Evolutionary conservation across 495 filamentous ascomycete genomes (phyloP).

Genomic region (Trichoderma asperelloides): DNA sequence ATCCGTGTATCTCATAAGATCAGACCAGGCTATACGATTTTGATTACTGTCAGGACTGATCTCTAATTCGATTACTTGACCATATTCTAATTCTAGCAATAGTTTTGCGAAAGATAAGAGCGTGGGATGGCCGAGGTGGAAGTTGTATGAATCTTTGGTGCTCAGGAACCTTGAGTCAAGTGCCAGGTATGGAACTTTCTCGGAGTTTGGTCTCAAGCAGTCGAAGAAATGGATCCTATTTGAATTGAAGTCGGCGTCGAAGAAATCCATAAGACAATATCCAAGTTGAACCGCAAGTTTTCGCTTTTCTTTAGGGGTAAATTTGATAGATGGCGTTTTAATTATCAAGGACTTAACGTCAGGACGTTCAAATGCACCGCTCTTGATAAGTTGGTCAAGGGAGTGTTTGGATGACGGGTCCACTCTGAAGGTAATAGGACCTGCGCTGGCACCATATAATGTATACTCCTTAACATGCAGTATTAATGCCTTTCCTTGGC

Average conservation of each 20-base stretch:
- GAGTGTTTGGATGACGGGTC: not conserved
- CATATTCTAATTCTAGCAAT: not conserved
- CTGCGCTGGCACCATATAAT: not conserved
- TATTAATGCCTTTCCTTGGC: not conserved
- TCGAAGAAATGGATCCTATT: not conserved
- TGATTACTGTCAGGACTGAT: not conserved
- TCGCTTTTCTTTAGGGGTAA: constrained; percentile 5
- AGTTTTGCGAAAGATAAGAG: not conserved
- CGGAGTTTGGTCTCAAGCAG: not conserved
- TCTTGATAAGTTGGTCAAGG: not conserved
- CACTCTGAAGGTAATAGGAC: not conserved
- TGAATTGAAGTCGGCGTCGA: constrained; percentile 9
- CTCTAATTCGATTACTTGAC: not conserved
- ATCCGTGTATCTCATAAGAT: not conserved
- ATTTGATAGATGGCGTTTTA: not conserved
- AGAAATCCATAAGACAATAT: constrained; percentile 13
- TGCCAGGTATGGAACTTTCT: not conserved
- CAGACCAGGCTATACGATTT: not conserved
- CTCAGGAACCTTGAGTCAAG: not conserved
- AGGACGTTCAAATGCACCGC: not conserved
- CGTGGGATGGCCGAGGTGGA: not conserved
- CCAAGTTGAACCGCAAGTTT: constrained; percentile 11
- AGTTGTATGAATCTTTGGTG: not conserved
- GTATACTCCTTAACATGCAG: not conserved
- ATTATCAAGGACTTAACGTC: not conserved